These are phyloP conservation scores for Pisolithus thermaeus DNA, from an alignment of 1,284 basidiomycete species.

Conservation along the genomic window DNA sequence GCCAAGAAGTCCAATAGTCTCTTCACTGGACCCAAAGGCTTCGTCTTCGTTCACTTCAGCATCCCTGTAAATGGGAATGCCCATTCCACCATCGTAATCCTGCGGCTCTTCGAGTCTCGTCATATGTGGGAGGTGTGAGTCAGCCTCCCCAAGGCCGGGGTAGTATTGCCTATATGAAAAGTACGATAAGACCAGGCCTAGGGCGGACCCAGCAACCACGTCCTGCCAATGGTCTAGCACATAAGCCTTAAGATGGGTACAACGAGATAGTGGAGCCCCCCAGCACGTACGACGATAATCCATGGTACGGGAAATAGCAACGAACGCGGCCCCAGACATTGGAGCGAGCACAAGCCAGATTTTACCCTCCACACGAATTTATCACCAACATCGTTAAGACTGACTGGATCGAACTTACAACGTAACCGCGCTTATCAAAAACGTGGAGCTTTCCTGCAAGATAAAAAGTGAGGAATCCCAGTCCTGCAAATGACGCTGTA, in stretches of 20 bases:
- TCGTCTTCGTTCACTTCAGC: slow-evolving; percentile 3
- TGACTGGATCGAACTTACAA: slow-evolving; percentile 32
- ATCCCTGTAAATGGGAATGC: slow-evolving; percentile 5
- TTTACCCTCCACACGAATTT: slow-evolving; percentile 37
- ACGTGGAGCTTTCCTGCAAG: slow-evolving; percentile 72
- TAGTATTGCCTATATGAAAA: slow-evolving; percentile 45
- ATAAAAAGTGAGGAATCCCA: slow-evolving; percentile 71
- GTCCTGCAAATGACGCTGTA: slow-evolving; percentile 65
- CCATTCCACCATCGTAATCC: slow-evolving; percentile 1
- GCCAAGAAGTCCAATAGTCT: slow-evolving; percentile 26
- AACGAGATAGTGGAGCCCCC: not conserved
- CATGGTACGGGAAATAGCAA: slow-evolving; percentile 66
- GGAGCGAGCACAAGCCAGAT: slow-evolving; percentile 66
- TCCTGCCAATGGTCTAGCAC: slow-evolving; percentile 47
- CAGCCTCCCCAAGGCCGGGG: slow-evolving; percentile 27
- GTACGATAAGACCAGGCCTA: slow-evolving; percentile 46
- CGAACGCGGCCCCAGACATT: slow-evolving; percentile 54
- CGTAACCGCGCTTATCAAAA: slow-evolving; percentile 59
- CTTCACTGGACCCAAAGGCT: slow-evolving; percentile 23
- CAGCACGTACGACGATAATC: slow-evolving; percentile 57
- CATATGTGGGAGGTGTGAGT: slow-evolving; percentile 42
- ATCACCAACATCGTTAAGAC: not conserved
- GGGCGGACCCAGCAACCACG: slow-evolving; percentile 45
- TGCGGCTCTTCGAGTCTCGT: slow-evolving; percentile 29
- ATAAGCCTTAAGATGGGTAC: not conserved